Conservation (phyloP, 2,329 filamentous ascomycete species). For the Pseudopithomyces chartarum region DNA sequence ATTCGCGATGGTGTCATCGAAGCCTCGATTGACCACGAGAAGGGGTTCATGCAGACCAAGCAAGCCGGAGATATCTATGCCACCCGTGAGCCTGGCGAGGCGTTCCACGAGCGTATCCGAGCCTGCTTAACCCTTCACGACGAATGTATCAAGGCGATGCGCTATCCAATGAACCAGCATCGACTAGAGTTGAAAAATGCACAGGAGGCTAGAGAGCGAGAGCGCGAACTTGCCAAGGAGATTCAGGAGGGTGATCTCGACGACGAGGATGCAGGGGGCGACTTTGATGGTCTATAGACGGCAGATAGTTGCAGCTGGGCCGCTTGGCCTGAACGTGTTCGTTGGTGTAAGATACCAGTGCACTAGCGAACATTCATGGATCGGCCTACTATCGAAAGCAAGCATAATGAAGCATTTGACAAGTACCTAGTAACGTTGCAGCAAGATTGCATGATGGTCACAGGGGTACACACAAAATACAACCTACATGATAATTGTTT, state of each 20-base stretch:
- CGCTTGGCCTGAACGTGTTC: constrained; percentile 1
- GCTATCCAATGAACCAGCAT: constrained; percentile 99
- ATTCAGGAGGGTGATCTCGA: constrained; percentile 97
- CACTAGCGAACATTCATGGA: constrained; percentile 28
- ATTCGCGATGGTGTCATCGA: constrained; percentile 98
- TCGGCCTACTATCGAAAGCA: constrained; percentile 12
- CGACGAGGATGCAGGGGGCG: constrained; percentile 92
- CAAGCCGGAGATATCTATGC: constrained; percentile 95
- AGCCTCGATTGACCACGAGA: constrained; percentile 90
- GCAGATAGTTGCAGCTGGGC: neutral
- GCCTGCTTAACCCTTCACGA: constrained; percentile 92
- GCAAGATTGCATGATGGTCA: too few species aligned
- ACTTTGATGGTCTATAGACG: constrained; percentile 89
- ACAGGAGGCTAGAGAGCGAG: constrained; percentile 94
- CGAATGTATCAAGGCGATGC: constrained; percentile 99
- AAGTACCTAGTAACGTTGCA: neutral
- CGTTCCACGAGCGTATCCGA: constrained; percentile 94
- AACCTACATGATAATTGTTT: too few species aligned
- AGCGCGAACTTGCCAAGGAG: constrained; percentile 97
- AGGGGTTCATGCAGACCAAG: constrained; percentile 98
- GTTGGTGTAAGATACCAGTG: constrained; percentile 27
- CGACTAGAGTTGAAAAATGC: constrained; percentile 96
- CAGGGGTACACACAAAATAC: too few species aligned
- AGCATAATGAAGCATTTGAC: constrained; percentile 26
- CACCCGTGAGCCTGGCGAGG: constrained; percentile 92